Percentiles rank a stretch among this genome's conserved stretches.
phyloP scores from a whole-genome alignment of 306 rosid genomes.

The Cucumis melo region DNA sequence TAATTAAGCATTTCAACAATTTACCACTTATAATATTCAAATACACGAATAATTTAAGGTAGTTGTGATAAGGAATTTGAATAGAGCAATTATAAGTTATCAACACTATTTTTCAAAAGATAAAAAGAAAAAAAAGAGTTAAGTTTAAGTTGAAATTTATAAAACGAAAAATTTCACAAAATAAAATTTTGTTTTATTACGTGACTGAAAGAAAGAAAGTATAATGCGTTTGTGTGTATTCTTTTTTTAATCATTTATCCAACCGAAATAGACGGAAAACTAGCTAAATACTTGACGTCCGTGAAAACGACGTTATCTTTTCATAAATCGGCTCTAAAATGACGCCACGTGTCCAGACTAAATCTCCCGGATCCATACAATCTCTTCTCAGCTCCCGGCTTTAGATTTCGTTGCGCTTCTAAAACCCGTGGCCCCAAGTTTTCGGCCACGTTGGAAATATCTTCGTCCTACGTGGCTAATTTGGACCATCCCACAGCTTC shows the following conservation, averaged over 20 bases:
- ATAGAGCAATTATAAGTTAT: no score
- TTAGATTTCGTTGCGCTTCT: conserved; percentile 50
- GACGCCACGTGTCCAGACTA: conserved; percentile 23
- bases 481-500: conserved; percentile 30
- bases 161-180: no score
- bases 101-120: no score
- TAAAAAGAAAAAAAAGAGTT: no score
- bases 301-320: background rate
- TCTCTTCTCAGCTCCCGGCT: conserved; percentile 22
- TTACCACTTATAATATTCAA: no score
- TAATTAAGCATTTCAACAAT: no score
- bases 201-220: background rate
- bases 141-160: no score
- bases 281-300: background rate
- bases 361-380: conserved; percentile 27
- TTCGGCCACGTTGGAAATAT: conserved; percentile 41
- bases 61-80: no score
- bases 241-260: background rate
- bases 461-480: conserved; percentile 30
- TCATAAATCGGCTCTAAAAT: background rate
- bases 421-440: conserved; percentile 8
- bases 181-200: no score
- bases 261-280: background rate
- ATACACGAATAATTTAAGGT: no score
- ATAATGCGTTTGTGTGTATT: background rate